Evolutionary conservation across 1,284 basidiomycete genomes (phyloP).

Genomic region (Cryptococcus floricola): DNA sequence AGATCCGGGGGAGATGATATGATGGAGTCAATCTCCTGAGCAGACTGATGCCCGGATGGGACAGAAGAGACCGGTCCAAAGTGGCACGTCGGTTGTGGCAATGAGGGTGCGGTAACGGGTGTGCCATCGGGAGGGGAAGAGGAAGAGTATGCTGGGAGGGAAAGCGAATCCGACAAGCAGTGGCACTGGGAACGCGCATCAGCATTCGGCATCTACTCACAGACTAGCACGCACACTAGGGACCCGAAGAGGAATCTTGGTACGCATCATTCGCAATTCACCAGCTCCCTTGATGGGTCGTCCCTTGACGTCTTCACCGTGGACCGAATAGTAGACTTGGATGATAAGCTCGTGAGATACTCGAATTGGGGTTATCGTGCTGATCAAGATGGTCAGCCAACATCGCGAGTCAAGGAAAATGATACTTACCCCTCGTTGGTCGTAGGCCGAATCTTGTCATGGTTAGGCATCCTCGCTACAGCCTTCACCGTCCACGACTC

Average conservation of each 20-base stretch:
- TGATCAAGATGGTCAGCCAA: slow-evolving; percentile 5
- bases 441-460: slow-evolving; percentile 45
- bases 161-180: background rate
- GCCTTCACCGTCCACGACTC: slow-evolving; percentile 35
- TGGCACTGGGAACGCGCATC: background rate
- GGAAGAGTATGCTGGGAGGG: background rate
- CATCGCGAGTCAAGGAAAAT: background rate
- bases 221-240: slow-evolving; percentile 32
- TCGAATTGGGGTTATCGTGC: slow-evolving; percentile 45
- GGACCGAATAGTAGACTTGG: slow-evolving; percentile 45
- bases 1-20: slow-evolving; percentile 15
- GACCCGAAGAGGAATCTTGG: slow-evolving; percentile 34
- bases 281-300: slow-evolving; percentile 34
- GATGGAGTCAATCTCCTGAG: slow-evolving; percentile 26
- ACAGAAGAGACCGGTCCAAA: background rate
- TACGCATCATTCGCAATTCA: slow-evolving; percentile 39
- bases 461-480: slow-evolving; percentile 41
- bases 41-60: background rate
- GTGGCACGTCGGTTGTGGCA: background rate
- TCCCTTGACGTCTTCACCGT: slow-evolving; percentile 31
- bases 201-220: background rate
- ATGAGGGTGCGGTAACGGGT: background rate
- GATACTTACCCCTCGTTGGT: slow-evolving; percentile 41
- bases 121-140: background rate
- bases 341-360: slow-evolving; percentile 41